Evolutionary conservation across 129 eudicot species (phyloP), one percentile per base, ranked within the genome.

Genomic region (Lactuca sativa): DNA sequence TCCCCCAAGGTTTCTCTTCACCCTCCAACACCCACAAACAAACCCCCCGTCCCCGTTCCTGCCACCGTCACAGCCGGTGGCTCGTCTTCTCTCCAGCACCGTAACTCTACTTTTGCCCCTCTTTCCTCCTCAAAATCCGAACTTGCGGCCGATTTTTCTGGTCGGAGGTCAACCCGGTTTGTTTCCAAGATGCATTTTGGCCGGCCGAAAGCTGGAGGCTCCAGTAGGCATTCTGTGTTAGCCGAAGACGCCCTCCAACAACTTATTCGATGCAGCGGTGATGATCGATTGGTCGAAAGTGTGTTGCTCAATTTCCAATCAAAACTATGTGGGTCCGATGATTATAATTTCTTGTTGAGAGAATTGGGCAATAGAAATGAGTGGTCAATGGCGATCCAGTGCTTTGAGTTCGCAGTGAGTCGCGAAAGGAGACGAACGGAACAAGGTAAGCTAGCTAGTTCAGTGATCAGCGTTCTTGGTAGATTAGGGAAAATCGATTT

Each of bases 111-210:
- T 55, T 79, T 79, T 57, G 60, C 77, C 43, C 67, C 85, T 33
- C 57, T 78, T 43, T 70, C 84, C 37, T 60, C 81, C 5, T 62
- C 85, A 7, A 84, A 82, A 62, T 56, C 91, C 58, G 71, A 79
- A n/a, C 87, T 89, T 52, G 77, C 88, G 3, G 72, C 95, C n/a
- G 97, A 93, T 51, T 93, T 93, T 67, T 86, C 95, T 0, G 96
- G 92, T 36, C 82, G 91, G 8, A 69, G 95, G 59, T 89, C 98
- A 1, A 93, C 98, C 72, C 85, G 98, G 13, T 83, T 72, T 49
- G 97, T 93, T 13, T 89, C 97, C 34, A 93, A 93, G 78, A 85
- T 86, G 92, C 98, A 89, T 74, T 89, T 86, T n/a, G 96, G 95
- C 49, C 92, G 98, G 21, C 95, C 77, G 32, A 86, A 75, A 66